Percentiles rank a stretch among this genome's conserved stretches.
phyloP scores from a whole-genome alignment of 495 filamentous ascomycete species.

The Niebla homalea region DNA sequence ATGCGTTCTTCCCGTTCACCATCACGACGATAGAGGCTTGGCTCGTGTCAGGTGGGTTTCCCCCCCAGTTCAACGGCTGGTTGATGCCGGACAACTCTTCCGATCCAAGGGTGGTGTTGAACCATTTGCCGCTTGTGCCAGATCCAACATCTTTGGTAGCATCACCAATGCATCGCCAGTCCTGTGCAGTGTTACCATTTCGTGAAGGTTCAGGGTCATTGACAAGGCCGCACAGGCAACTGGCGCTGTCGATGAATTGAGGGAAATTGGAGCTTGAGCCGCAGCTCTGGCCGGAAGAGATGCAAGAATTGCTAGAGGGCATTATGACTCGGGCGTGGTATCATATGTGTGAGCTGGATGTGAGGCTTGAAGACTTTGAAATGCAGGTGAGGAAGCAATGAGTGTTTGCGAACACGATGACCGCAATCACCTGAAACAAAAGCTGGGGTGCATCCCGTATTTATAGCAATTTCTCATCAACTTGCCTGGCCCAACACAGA shows the following conservation, averaged over 20 bases:
- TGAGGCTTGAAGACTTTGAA: too few species aligned
- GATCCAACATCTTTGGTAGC: constrained; percentile 4
- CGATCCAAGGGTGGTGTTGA: constrained; percentile 9
- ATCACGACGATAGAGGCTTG: constrained; percentile 4
- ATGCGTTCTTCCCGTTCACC: constrained; percentile 4
- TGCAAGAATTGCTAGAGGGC: constrained; percentile 12
- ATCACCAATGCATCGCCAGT: constrained; percentile 13
- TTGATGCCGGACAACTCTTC: constrained; percentile 14
- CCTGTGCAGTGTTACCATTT: constrained; percentile 6
- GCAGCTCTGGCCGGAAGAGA: constrained; percentile 6
- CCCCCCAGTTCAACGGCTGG: constrained; percentile 10
- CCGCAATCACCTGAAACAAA: neutral
- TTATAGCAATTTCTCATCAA: neutral
- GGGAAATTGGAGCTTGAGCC: constrained; percentile 9
- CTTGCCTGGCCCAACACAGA: neutral
- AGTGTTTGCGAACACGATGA: neutral
- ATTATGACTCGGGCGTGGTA: constrained; percentile 2
- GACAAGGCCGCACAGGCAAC: constrained; percentile 14
- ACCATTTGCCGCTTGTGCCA: constrained; percentile 12
- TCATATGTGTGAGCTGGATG: too few species aligned
- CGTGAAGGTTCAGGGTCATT: constrained; percentile 3
- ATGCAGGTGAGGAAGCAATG: neutral
- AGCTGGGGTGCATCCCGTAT: neutral
- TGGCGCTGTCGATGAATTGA: constrained; percentile 7
- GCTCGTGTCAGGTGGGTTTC: constrained; percentile 12